Conservation (phyloP, 345 rosid genomes). For the Euclidium syriacum region DNA sequence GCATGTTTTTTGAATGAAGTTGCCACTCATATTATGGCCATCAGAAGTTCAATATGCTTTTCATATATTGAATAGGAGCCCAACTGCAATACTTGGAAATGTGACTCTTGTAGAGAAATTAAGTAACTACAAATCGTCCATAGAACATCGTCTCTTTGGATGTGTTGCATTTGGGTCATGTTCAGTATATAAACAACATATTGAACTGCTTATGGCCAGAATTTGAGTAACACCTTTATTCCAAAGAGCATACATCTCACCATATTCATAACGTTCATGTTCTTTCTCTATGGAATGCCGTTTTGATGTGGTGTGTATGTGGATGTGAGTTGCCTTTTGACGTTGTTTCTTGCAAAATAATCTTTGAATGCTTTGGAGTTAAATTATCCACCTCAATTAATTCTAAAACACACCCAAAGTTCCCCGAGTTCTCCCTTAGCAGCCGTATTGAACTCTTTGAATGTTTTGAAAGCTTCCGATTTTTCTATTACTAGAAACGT, state of each 20-base stretch:
- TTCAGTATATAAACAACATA: background rate
- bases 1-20: background rate
- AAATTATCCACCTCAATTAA: background rate
- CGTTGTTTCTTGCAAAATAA: background rate
- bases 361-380: slow-evolving; percentile 4
- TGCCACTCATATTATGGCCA: background rate
- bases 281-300: background rate
- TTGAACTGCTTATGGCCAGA: background rate
- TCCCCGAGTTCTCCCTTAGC: background rate
- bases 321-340: background rate
- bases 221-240: background rate
- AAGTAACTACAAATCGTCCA: background rate
- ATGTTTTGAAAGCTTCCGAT: background rate
- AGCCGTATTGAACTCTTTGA: background rate
- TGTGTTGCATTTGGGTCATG: background rate
- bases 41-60: background rate
- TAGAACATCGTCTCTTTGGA: background rate
- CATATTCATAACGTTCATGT: background rate
- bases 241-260: background rate
- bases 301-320: background rate
- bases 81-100: background rate
- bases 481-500: background rate
- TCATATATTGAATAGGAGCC: background rate
- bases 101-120: background rate
- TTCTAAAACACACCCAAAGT: background rate